Evolutionary conservation across 2,329 filamentous ascomycete genomes (phyloP).

Genomic region (Penicillium griseofulvum): DNA sequence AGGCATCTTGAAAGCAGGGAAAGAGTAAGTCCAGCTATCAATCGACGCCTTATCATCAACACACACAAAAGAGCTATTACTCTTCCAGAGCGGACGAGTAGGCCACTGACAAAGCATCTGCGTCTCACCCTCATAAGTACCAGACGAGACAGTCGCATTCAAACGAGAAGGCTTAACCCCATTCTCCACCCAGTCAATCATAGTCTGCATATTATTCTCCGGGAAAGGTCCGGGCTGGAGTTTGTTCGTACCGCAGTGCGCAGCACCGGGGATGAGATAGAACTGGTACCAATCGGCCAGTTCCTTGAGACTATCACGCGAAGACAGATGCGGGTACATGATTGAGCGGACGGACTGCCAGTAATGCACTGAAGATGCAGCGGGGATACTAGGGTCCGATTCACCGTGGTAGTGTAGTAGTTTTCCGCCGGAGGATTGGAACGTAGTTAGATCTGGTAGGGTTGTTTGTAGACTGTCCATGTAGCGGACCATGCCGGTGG

Average conservation of each 20-base stretch:
- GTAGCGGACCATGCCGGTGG: conserved; percentile 49
- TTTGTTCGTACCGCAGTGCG: conserved; percentile 50
- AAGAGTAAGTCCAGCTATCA: conserved; percentile 42
- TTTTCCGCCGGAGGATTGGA: conserved; percentile 53
- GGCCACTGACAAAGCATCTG: conserved; percentile 39
- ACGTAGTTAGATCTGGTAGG: conserved; percentile 52
- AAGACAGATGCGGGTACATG: conserved; percentile 48
- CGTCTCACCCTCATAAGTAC: conserved; percentile 31
- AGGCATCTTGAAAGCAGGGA: conserved; percentile 41
- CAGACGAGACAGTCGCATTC: conserved; percentile 40
- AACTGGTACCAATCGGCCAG: conserved; percentile 56
- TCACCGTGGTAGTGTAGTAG: conserved; percentile 60
- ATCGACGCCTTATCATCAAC: conserved; percentile 40
- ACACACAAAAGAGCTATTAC: conserved; percentile 37
- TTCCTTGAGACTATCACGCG: conserved; percentile 40
- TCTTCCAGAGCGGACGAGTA: conserved; percentile 31
- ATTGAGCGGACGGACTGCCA: conserved; percentile 52
- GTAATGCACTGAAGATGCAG: conserved; percentile 56
- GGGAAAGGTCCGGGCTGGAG: conserved; percentile 49
- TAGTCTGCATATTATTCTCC: conserved; percentile 46
- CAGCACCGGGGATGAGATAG: conserved; percentile 55
- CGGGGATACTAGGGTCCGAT: conserved; percentile 53
- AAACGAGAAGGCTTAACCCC: conserved; percentile 46
- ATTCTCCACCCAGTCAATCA: conserved; percentile 56
- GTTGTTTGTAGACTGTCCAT: conserved; percentile 55